These are phyloP conservation scores for Berkeleyomyces rouxiae DNA, from an alignment of 2,329 filamentous ascomycete genomes.

Conservation along the genomic window DNA sequence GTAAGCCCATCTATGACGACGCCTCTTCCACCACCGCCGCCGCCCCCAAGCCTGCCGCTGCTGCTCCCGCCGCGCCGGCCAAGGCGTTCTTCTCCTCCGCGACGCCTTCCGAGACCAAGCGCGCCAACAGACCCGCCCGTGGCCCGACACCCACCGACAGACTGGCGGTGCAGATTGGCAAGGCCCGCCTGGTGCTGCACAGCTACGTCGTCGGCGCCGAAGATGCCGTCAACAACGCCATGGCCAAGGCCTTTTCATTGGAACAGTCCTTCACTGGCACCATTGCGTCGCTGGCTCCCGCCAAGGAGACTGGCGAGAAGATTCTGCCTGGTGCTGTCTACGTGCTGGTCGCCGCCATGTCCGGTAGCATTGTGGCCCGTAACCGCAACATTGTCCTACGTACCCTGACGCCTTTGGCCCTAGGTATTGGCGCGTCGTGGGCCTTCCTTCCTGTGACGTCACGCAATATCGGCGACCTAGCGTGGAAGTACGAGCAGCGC, in stretches of 20 bases:
- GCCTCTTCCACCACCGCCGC: conserved; percentile 17
- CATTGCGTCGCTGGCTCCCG: conserved; percentile 71
- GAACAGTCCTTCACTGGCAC: conserved; percentile 85
- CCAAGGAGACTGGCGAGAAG: conserved; percentile 70
- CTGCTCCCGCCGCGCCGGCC: conserved; percentile 19
- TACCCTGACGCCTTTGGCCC: conserved; percentile 55
- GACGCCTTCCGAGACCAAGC: conserved; percentile 18
- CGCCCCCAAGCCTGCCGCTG: conserved; percentile 13
- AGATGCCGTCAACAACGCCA: conserved; percentile 63
- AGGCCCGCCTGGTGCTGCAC: conserved; percentile 67
- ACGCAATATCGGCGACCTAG: conserved; percentile 67
- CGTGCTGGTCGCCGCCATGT: conserved; percentile 87
- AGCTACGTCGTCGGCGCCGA: conserved; percentile 57
- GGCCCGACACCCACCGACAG: conserved; percentile 75
- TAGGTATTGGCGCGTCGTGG: conserved; percentile 74
- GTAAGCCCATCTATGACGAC: conserved; percentile 72
- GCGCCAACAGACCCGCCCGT: conserved; percentile 20
- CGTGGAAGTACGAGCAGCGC: conserved; percentile 85
- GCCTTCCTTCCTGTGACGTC: conserved; percentile 76
- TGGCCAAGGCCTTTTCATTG: conserved; percentile 66
- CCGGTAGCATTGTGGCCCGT: conserved; percentile 75
- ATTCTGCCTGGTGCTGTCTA: conserved; percentile 83
- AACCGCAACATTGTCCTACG: conserved; percentile 77
- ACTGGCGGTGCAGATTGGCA: conserved; percentile 66
- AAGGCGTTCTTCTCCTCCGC: conserved; percentile 18